These are phyloP conservation scores for Metschnikowia kunwiensis DNA, from an alignment of 805 yeast genomes.

Conservation along the genomic window DNA sequence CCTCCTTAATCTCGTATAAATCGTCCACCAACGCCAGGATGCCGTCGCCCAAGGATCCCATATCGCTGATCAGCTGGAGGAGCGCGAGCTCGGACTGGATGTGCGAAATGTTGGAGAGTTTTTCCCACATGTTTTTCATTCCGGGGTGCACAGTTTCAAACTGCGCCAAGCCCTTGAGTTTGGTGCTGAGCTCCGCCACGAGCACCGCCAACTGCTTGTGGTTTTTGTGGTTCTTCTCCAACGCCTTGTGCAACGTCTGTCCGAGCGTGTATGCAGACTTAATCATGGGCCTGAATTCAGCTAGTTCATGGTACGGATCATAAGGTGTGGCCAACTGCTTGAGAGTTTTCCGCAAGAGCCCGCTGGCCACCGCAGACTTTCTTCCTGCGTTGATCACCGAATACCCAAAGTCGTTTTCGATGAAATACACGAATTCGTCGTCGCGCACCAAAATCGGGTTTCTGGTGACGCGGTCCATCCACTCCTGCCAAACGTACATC, in stretches of 20 bases:
- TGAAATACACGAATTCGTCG: slow-evolving; percentile 82
- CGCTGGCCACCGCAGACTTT: slow-evolving; percentile 69
- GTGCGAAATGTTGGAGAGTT: slow-evolving; percentile 64
- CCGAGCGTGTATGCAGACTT: slow-evolving; percentile 66
- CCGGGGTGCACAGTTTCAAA: slow-evolving; percentile 56
- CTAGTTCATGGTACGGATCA: slow-evolving; percentile 78
- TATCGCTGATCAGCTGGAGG: slow-evolving; percentile 64
- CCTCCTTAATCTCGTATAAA: slow-evolving; percentile 85
- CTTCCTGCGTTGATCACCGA: slow-evolving; percentile 57
- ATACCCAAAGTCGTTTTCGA: slow-evolving; percentile 71
- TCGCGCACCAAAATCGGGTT: slow-evolving; percentile 83
- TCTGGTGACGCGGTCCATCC: slow-evolving; percentile 73
- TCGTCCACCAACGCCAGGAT: slow-evolving; percentile 63
- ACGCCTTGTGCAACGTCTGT: slow-evolving; percentile 48
- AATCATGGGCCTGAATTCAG: slow-evolving; percentile 81
- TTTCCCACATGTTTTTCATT: slow-evolving; percentile 75
- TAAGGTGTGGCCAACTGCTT: slow-evolving; percentile 91
- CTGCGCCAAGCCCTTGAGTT: slow-evolving; percentile 38
- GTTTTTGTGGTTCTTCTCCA: slow-evolving; percentile 55
- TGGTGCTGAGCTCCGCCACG: slow-evolving; percentile 46
- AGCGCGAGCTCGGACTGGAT: slow-evolving; percentile 75
- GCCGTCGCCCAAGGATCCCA: slow-evolving; percentile 76
- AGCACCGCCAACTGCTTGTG: slow-evolving; percentile 51
- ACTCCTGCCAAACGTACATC: slow-evolving; percentile 62
- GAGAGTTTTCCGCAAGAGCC: slow-evolving; percentile 80